phyloP scores from a whole-genome alignment of 129 eudicot species.

The Arctium lappa region DNA sequence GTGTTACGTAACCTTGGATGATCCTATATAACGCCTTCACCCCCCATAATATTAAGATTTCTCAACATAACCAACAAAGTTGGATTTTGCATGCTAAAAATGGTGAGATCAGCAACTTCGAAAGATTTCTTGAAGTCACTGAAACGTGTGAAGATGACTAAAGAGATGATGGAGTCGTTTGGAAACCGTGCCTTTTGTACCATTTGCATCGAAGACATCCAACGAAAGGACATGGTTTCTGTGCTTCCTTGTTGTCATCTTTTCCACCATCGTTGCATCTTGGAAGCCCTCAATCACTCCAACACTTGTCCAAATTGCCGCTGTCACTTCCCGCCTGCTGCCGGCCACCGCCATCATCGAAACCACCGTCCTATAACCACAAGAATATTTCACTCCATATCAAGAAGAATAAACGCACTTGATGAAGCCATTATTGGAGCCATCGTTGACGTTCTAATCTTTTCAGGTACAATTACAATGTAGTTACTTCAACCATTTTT shows the following conservation, averaged over 20 bases:
- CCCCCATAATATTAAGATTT: too few species aligned
- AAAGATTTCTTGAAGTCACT: background rate
- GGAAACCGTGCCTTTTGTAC: background rate
- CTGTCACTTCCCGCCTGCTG: background rate
- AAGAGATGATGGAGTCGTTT: background rate
- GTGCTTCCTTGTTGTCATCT: background rate
- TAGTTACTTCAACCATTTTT: background rate
- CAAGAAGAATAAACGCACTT: background rate
- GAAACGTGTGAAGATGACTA: background rate
- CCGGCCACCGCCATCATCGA: background rate
- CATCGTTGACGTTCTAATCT: too few species aligned
- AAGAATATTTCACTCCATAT: background rate
- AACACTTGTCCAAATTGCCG: background rate
- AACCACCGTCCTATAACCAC: background rate
- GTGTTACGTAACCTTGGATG: too few species aligned
- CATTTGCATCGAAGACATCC: background rate
- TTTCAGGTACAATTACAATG: background rate
- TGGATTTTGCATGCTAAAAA: too few species aligned
- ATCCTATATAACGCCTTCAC: too few species aligned
- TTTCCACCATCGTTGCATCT: background rate
- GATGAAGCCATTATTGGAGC: too few species aligned
- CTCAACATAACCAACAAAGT: too few species aligned
- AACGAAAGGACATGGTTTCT: background rate
- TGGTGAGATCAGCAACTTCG: background rate
- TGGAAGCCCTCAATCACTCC: background rate